These are phyloP conservation scores for Cytospora paraplurivora DNA, from an alignment of 2,329 filamentous ascomycete species.

Conservation along the genomic window DNA sequence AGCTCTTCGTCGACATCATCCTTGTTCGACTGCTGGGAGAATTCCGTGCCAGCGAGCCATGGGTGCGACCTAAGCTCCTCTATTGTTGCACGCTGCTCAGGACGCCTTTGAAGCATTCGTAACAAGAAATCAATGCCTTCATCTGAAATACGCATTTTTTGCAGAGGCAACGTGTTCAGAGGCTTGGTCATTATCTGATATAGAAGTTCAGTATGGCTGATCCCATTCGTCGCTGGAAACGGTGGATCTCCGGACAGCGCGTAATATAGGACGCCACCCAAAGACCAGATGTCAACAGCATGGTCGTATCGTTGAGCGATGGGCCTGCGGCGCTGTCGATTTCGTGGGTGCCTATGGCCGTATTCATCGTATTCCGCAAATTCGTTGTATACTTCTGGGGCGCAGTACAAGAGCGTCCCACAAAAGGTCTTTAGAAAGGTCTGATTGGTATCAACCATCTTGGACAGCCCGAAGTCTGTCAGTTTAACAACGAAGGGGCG, in stretches of 20 bases:
- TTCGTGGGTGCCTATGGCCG: constrained; percentile 63
- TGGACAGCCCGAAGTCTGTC: constrained; percentile 95
- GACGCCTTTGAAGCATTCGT: constrained; percentile 80
- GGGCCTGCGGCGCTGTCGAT: constrained; percentile 59
- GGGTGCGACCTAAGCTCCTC: constrained; percentile 67
- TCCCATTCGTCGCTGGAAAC: constrained; percentile 75
- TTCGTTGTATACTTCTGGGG: constrained; percentile 90
- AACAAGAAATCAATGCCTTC: constrained; percentile 72
- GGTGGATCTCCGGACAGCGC: constrained; percentile 78
- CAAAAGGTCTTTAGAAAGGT: constrained; percentile 97
- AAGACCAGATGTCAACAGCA: constrained; percentile 94
- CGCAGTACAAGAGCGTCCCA: constrained; percentile 92
- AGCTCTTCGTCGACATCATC: constrained; percentile 64
- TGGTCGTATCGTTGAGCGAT: constrained; percentile 76
- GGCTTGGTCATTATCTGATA: constrained; percentile 81
- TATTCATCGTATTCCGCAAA: constrained; percentile 69
- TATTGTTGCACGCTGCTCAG: constrained; percentile 75
- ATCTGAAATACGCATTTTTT: constrained; percentile 60
- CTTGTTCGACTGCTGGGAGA: constrained; percentile 54
- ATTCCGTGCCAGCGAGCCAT: constrained; percentile 62
- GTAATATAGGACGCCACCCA: constrained; percentile 89
- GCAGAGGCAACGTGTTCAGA: constrained; percentile 67
- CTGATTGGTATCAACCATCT: constrained; percentile 85
- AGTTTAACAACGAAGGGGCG: constrained; percentile 83
- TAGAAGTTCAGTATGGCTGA: constrained; percentile 77